Evolutionary conservation across 1,284 basidiomycete species (phyloP).

Genomic region (Laetiporus sulphureus): DNA sequence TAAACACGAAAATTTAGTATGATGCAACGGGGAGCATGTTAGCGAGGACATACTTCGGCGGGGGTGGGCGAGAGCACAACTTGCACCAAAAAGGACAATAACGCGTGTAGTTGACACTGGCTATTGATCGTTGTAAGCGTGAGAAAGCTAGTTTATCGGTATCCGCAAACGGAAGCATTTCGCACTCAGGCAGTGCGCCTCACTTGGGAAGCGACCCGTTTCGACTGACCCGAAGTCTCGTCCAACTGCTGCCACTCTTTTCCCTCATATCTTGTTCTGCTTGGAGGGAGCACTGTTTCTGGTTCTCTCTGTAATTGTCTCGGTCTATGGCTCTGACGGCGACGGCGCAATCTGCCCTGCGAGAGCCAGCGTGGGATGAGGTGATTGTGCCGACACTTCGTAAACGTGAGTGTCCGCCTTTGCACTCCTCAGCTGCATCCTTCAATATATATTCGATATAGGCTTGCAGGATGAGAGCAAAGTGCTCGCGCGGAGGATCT

Average conservation of each 20-base stretch:
- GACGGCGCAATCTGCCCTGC: slow-evolving; percentile 43
- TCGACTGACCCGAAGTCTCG: slow-evolving; percentile 4
- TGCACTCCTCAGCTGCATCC: slow-evolving; percentile 2
- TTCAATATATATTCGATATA: slow-evolving; percentile 23
- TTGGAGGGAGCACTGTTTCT: slow-evolving; percentile 16
- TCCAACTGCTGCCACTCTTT: slow-evolving; percentile 19
- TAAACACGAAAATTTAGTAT: not conserved
- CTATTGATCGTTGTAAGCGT: not conserved
- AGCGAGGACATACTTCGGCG: not conserved
- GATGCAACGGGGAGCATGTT: not conserved
- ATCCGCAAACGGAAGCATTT: not conserved
- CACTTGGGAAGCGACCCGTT: not conserved
- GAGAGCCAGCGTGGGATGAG: slow-evolving; percentile 62
- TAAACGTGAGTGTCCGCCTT: slow-evolving; percentile 43
- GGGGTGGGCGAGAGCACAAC: not conserved
- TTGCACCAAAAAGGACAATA: not conserved
- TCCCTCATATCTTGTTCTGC: slow-evolving; percentile 16
- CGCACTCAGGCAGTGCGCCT: not conserved
- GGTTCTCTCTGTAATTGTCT: slow-evolving; percentile 6
- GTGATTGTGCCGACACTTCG: slow-evolving; percentile 64
- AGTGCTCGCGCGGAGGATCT: slow-evolving; percentile 64
- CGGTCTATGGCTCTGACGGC: slow-evolving; percentile 31
- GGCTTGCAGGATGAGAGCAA: slow-evolving; percentile 71
- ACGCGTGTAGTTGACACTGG: not conserved
- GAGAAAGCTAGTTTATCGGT: not conserved